Evolutionary conservation across 2,329 filamentous ascomycete species (phyloP).

Genomic region (Ophiostoma ulmi): DNA sequence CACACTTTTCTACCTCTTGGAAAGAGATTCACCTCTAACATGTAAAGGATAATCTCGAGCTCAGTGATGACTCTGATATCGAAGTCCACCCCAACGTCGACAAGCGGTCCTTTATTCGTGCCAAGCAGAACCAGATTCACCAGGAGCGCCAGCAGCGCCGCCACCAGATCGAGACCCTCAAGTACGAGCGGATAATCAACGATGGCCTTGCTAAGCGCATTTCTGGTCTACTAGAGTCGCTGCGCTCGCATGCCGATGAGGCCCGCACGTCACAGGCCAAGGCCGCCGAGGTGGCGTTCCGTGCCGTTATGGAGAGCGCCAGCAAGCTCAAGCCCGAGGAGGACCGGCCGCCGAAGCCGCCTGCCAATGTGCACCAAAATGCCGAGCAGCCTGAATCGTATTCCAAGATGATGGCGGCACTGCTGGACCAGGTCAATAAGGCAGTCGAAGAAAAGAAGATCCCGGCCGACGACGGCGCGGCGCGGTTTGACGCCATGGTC

Average conservation of each 20-base stretch:
- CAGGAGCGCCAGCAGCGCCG: slow-evolving; percentile 80
- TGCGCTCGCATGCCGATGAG: slow-evolving; percentile 68
- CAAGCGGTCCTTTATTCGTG: slow-evolving; percentile 95
- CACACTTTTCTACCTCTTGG: not conserved
- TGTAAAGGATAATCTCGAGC: slow-evolving; percentile 77
- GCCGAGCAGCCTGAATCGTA: slow-evolving; percentile 74
- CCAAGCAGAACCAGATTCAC: slow-evolving; percentile 96
- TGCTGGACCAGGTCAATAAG: slow-evolving; percentile 87
- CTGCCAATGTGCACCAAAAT: slow-evolving; percentile 71
- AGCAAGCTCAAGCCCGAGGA: slow-evolving; percentile 61
- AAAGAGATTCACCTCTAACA: not conserved
- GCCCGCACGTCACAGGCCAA: slow-evolving; percentile 44
- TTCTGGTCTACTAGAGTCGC: slow-evolving; percentile 65
- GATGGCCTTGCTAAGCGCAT: slow-evolving; percentile 84
- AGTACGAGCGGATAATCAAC: slow-evolving; percentile 90
- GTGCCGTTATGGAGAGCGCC: slow-evolving; percentile 77
- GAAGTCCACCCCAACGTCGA: slow-evolving; percentile 99
- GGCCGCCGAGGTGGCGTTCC: slow-evolving; percentile 75
- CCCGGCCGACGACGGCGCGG: slow-evolving; percentile 35
- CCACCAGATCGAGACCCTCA: slow-evolving; percentile 82
- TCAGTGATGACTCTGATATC: slow-evolving; percentile 96
- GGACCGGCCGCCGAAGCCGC: slow-evolving; percentile 66
- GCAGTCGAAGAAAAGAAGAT: slow-evolving; percentile 72
- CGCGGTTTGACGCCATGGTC: slow-evolving; percentile 70
- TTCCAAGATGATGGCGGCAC: slow-evolving; percentile 96